Base-by-base conservation (phyloP, 2,329 filamentous ascomycete genomes). In the Talaromyces sp. region DNA sequence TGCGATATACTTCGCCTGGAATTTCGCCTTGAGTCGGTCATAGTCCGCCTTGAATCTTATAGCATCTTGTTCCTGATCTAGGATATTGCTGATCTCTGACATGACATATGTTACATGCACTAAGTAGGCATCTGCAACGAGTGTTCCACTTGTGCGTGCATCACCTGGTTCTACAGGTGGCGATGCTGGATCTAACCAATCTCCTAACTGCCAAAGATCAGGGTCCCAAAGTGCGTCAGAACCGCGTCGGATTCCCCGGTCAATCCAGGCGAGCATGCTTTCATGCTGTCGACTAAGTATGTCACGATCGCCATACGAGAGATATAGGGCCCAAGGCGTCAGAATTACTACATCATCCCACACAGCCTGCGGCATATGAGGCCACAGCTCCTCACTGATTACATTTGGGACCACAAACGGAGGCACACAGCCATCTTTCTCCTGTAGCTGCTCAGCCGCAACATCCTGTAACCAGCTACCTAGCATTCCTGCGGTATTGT, bases 401-500 rank as follows among this genome's bases (percentile, higher is more conserved):
- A 47, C 43, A 47, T 47, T 43, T 3, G 43, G 43, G 43, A 47
- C 19, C n/a, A 43, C 27, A 27, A 27, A 27, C 27, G 27, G 27
- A n/a, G 17, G 39, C 39, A 43, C 15, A 5, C 15, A 43, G 39
- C 39, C 39, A n/a, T n/a, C 39, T n/a, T 43, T 43, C 13, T 43
- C 39, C 17, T 19, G 11, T 4, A 47, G n/a, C 19, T 79, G 77
- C 39, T 80, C 80, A 1, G 69, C 69, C 2, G 73, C 74, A 1
- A 85, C 69, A 63, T 86, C 85, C 61, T 78, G 74, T 25, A 83
- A 75, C 85, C 83, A 88, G 61, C 71, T 77, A 25, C 74, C 69
- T 65, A 84, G 81, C 66, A 87, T 82, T 0, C 82, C 84, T 0
- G 78, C 73, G 1, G 82, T 82, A 68, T 86, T 77, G 71, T 83